Evolutionary conservation across 2,329 filamentous ascomycete species (phyloP).

Genomic region (Exophiala lecanii-corni): DNA sequence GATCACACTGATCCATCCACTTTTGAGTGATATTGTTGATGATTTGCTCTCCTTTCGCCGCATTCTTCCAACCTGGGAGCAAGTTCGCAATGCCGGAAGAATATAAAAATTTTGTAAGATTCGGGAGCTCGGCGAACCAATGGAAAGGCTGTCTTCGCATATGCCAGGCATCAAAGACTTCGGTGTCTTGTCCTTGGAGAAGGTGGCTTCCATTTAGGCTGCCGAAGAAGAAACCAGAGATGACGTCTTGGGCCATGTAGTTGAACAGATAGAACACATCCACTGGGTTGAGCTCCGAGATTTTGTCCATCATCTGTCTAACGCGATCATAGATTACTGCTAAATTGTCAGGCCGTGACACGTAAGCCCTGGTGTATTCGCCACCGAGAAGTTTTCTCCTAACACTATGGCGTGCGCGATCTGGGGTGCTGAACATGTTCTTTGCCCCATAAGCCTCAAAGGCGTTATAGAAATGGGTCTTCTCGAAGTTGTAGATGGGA

Average conservation of each 20-base stretch:
- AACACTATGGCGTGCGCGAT: slow-evolving; percentile 5
- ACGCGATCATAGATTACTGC: slow-evolving; percentile 9
- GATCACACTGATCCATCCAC: slow-evolving; percentile 11
- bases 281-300: slow-evolving; percentile 2
- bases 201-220: slow-evolving; percentile 10
- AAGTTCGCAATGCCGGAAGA: slow-evolving; percentile 7
- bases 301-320: slow-evolving; percentile 9
- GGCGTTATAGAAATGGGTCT: slow-evolving; percentile 31
- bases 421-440: slow-evolving; percentile 37
- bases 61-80: slow-evolving; percentile 7
- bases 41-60: slow-evolving; percentile 3
- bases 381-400: slow-evolving; percentile 11
- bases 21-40: slow-evolving; percentile 11
- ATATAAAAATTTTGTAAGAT: slow-evolving; percentile 7
- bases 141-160: slow-evolving; percentile 10
- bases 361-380: slow-evolving; percentile 9
- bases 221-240: slow-evolving; percentile 12
- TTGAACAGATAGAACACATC: slow-evolving; percentile 11
- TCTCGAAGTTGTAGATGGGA: slow-evolving; percentile 35
- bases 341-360: slow-evolving; percentile 7
- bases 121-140: slow-evolving; percentile 9
- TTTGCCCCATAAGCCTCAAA: slow-evolving; percentile 22
- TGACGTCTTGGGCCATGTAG: slow-evolving; percentile 11
- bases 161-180: slow-evolving; percentile 11
- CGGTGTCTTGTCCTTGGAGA: slow-evolving; percentile 8